These are phyloP conservation scores for Sambucus nigra DNA, from an alignment of 129 eudicot genomes.

Conservation along the genomic window DNA sequence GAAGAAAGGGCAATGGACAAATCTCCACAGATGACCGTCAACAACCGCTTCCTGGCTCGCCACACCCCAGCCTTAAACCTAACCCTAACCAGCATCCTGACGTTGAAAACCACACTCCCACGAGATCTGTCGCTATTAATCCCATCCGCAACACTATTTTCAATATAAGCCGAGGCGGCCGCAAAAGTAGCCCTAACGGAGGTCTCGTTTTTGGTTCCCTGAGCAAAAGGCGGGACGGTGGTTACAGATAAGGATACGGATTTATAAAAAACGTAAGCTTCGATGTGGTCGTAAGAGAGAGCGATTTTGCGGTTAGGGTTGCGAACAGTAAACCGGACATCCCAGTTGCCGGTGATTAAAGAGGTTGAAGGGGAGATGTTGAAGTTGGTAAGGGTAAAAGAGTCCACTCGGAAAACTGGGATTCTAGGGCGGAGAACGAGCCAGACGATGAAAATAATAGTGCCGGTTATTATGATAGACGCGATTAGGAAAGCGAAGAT, in stretches of 20 bases:
- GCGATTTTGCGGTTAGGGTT: slow-evolving; percentile 72
- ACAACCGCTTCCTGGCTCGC: slow-evolving; percentile 57
- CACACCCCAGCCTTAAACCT: slow-evolving; percentile 63
- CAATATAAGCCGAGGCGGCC: slow-evolving; percentile 32
- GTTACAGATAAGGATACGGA: slow-evolving; percentile 26
- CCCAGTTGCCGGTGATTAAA: slow-evolving; percentile 44
- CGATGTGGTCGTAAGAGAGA: slow-evolving; percentile 41
- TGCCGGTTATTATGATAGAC: slow-evolving; percentile 46
- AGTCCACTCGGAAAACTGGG: slow-evolving; percentile 60
- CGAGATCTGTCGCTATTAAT: slow-evolving; percentile 29
- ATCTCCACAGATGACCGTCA: slow-evolving; percentile 52
- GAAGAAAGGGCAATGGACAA: slow-evolving; percentile 26
- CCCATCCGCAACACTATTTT: slow-evolving; percentile 11
- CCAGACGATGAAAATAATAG: slow-evolving; percentile 59
- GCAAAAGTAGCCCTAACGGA: slow-evolving; percentile 37
- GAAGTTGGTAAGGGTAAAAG: slow-evolving; percentile 43
- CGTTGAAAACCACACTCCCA: slow-evolving; percentile 40
- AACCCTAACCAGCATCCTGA: slow-evolving; percentile 51
- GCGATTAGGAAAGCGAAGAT: slow-evolving; percentile 46
- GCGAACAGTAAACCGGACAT: slow-evolving; percentile 30
- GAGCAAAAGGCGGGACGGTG: slow-evolving; percentile 49
- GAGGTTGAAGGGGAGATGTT: slow-evolving; percentile 22
- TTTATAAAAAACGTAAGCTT: slow-evolving; percentile 35
- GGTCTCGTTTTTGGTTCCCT: slow-evolving; percentile 45
- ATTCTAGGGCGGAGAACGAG: slow-evolving; percentile 75